Evolutionary conservation across 129 eudicot species (phyloP), one percentile per base, ranked within the genome.

Genomic region (Erigeron canadensis): DNA sequence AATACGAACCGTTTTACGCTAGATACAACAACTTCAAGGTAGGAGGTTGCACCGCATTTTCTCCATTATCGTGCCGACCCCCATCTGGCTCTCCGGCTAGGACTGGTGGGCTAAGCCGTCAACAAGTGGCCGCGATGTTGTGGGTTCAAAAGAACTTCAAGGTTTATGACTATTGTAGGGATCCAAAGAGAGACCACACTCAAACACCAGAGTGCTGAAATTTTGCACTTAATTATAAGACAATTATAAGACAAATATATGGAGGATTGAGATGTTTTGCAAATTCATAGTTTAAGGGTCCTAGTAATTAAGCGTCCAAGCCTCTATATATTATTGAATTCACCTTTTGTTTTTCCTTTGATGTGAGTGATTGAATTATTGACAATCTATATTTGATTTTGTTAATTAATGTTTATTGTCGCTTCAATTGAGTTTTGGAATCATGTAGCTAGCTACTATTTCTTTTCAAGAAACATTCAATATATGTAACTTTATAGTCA

Each of bases 81-180:
- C 81, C 85, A 1, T 66, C 84, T 3, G 89, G 85, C 16, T 76
- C 90, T 0, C 94, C 91, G 7, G 69, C 81, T 4, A 75, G 86
- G 22, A 40, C 83, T 0, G 67, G 79, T 40, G 91, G 96, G 66
- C 84, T 93, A 48, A 93, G 88, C 78, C 77, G 78, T 64, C 88
- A 85, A 67, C 98, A 93, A 10, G 7, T 69, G 5, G 81, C 74
- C 10, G 84, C 96, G 1, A 75, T 93, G 92, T 45, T 58, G 2
- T 87, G 86, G 86, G 92, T 81, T 56, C 92, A 77, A 8, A 81
- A 74, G 43, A 81, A 79, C 41, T 87, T 67, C 45, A 82, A 76
- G 82, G 87, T 89, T 38, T 93, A 89, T 51, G 90, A 93, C 44
- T 93, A 93, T 73, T 93, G 98, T 41, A 73, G 44, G 16, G 98